phyloP scores from a whole-genome alignment of 2,329 filamentous ascomycete species.

The Purpureocillium takamizusanense region DNA sequence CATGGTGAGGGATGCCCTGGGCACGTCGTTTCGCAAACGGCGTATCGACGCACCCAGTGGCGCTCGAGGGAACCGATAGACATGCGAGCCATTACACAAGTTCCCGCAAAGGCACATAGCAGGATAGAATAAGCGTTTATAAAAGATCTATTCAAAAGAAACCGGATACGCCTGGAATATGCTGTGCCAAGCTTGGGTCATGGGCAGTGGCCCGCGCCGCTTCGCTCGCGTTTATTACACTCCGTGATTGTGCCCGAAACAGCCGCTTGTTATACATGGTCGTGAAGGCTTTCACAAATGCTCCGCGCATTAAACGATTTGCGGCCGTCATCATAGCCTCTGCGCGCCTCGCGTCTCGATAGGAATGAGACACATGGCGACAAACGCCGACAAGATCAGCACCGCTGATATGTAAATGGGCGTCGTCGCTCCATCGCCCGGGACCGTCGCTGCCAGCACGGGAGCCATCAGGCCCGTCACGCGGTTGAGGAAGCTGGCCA shows the following conservation, averaged over 20 bases:
- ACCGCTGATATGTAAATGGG: conserved; percentile 49
- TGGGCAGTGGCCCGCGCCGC: too few species aligned
- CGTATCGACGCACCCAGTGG: conserved; percentile 54
- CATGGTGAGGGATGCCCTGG: conserved; percentile 74
- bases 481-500: conserved; percentile 63
- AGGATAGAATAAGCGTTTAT: too few species aligned
- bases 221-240: too few species aligned
- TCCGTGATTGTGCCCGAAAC: too few species aligned
- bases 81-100: not conserved
- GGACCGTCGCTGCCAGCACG: conserved; percentile 53
- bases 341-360: conserved; percentile 55
- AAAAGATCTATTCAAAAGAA: not conserved
- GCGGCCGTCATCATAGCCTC: conserved; percentile 30
- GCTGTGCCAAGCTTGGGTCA: too few species aligned
- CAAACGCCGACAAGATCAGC: conserved; percentile 49
- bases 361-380: conserved; percentile 50
- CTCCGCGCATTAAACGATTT: too few species aligned
- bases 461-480: conserved; percentile 60
- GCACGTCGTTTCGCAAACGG: conserved; percentile 53
- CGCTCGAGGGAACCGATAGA: conserved; percentile 41
- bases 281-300: too few species aligned
- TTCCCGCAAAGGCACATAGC: too few species aligned
- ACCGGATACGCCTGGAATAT: too few species aligned
- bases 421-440: conserved; percentile 46
- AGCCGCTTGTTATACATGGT: too few species aligned